These are phyloP conservation scores for Penicillium salamii DNA, from an alignment of 495 filamentous ascomycete species.

Conservation along the genomic window DNA sequence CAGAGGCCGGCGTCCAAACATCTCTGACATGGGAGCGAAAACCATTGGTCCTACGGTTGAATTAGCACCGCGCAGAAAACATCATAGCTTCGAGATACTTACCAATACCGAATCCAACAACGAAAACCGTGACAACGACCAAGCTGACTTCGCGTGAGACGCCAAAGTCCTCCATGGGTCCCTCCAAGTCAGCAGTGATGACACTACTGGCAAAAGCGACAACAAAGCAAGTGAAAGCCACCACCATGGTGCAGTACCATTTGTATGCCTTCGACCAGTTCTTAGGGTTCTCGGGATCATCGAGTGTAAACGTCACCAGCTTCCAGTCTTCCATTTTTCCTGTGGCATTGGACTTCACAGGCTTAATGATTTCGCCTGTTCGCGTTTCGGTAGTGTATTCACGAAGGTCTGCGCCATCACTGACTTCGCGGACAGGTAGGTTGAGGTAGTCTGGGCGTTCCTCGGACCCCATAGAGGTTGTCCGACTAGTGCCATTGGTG, in stretches of 20 bases:
- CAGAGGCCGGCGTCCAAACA: slow-evolving; percentile 65
- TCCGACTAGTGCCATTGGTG: slow-evolving; percentile 21
- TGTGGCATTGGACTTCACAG: slow-evolving; percentile 47
- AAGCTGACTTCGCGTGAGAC: slow-evolving; percentile 66
- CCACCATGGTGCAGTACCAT: slow-evolving; percentile 65
- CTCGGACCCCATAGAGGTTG: slow-evolving; percentile 22
- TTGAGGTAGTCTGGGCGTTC: slow-evolving; percentile 34
- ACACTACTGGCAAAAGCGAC: slow-evolving; percentile 62
- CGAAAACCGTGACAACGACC: slow-evolving; percentile 68
- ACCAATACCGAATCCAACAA: slow-evolving; percentile 77
- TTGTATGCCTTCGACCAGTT: slow-evolving; percentile 58
- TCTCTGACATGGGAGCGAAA: slow-evolving; percentile 75
- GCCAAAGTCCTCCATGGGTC: slow-evolving; percentile 56
- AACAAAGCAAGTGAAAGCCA: slow-evolving; percentile 61
- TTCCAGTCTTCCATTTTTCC: slow-evolving; percentile 60
- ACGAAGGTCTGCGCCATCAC: slow-evolving; percentile 53
- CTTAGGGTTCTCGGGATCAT: slow-evolving; percentile 58
- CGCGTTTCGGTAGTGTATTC: slow-evolving; percentile 64
- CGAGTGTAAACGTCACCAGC: slow-evolving; percentile 66
- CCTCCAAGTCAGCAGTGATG: slow-evolving; percentile 64
- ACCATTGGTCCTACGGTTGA: slow-evolving; percentile 60
- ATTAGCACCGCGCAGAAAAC: slow-evolving; percentile 10
- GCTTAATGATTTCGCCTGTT: slow-evolving; percentile 57
- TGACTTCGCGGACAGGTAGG: slow-evolving; percentile 63
- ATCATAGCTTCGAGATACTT: slow-evolving; percentile 14